These are phyloP conservation scores for Tetrahymena elliotti DNA, from an alignment of 73 alveolate genomes.

Conservation along the genomic window DNA sequence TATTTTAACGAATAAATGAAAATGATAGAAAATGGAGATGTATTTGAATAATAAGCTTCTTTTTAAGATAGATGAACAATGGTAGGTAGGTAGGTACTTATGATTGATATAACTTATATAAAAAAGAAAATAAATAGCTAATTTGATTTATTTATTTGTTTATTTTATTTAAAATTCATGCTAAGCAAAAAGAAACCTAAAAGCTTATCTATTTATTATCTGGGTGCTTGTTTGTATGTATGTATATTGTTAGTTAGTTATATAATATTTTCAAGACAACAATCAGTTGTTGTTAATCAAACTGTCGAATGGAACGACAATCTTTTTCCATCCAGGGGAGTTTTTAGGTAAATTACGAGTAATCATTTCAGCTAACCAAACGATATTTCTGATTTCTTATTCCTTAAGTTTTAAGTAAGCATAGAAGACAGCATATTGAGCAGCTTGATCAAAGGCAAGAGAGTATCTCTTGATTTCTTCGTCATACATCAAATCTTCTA, in stretches of 20 bases:
- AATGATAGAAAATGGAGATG: background rate
- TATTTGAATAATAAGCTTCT: background rate
- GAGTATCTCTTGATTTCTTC: constrained; percentile 71
- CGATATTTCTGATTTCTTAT: constrained; percentile 88
- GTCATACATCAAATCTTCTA: constrained; percentile 80
- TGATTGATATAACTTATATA: background rate
- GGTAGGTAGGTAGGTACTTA: too few relatives aligned
- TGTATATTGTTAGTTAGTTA: background rate
- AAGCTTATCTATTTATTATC: too few relatives aligned
- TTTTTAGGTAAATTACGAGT: constrained; percentile 79
- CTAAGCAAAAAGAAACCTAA: background rate
- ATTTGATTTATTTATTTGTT: too few relatives aligned
- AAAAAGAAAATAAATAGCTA: background rate
- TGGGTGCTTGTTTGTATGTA: too few relatives aligned
- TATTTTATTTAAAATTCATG: too few relatives aligned
- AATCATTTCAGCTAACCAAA: constrained; percentile 90
- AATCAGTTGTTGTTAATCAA: background rate
- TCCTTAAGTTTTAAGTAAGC: constrained; percentile 86
- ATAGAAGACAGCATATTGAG: constrained; percentile 62
- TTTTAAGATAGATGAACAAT: background rate
- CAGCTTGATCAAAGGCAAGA: constrained; percentile 32
- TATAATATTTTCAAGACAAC: background rate
- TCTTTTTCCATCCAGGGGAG: constrained; percentile 84
- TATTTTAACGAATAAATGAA: background rate
- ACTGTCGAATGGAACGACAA: constrained; percentile 38